Percentiles rank a stretch among this genome's conserved stretches.
These are phyloP conservation scores for Phlyctochytrium bullatum DNA, from an alignment of 192 early-diverging fungal species.

Conservation along the genomic window DNA sequence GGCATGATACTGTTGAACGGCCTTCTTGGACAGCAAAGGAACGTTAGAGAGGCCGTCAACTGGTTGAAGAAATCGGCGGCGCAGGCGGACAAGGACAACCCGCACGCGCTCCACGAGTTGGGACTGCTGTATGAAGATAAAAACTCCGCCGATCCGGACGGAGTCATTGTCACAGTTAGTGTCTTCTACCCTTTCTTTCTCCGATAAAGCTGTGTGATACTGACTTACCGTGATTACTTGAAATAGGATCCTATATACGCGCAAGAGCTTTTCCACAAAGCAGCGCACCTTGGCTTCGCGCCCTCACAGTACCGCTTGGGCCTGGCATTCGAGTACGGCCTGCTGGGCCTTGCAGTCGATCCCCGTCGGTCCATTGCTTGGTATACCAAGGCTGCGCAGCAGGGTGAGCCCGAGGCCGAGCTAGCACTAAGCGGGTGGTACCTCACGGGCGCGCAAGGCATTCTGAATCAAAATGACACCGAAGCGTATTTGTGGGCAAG, in stretches of 20 bases:
- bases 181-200: too few species aligned
- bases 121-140: conserved; percentile 78
- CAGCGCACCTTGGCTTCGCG: conserved; percentile 89
- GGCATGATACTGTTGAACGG: conserved; percentile 91
- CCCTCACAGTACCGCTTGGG: conserved; percentile 94
- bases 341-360: conserved; percentile 79
- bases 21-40: conserved; percentile 64
- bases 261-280: conserved; percentile 88
- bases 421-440: conserved; percentile 98
- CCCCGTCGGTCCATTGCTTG: conserved; percentile 89
- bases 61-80: conserved; percentile 91
- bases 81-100: conserved; percentile 83
- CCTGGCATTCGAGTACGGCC: conserved; percentile 90
- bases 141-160: conserved; percentile 32
- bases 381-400: conserved; percentile 92
- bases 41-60: conserved; percentile 86
- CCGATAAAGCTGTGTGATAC: too few species aligned
- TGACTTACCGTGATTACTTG: too few species aligned
- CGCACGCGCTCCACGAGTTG: conserved; percentile 94
- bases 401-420: conserved; percentile 86
- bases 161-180: conserved; percentile 25
- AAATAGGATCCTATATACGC: too few species aligned
- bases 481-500: conserved; percentile 98
- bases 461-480: conserved; percentile 83
- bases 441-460: conserved; percentile 87